Percentiles rank a stretch among this genome's conserved stretches.
phyloP scores from a whole-genome alignment of 2,329 filamentous ascomycete genomes.

The Botrytis squamosa region DNA sequence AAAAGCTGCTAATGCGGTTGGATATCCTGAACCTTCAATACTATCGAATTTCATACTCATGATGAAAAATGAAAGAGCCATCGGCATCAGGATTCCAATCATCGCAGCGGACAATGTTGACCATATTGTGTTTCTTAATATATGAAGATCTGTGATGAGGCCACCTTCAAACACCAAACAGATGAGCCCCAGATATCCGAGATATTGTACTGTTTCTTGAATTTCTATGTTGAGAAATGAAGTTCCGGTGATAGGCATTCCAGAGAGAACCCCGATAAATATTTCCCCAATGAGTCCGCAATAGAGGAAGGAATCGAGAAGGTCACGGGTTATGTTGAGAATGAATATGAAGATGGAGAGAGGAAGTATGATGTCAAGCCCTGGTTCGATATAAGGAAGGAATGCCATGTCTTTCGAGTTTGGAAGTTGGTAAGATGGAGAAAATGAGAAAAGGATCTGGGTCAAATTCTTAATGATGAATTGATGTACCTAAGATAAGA shows the following conservation, averaged over 20 bases:
- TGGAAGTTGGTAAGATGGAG: background rate
- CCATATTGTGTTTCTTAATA: conserved; percentile 14
- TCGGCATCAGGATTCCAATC: conserved; percentile 3
- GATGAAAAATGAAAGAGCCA: conserved; percentile 10
- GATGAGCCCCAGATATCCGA: conserved; percentile 17
- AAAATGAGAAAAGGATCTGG: background rate
- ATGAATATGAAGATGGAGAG: conserved; percentile 11
- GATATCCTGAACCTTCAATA: background rate
- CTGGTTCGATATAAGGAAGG: conserved; percentile 18
- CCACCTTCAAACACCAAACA: conserved; percentile 21
- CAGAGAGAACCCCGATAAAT: conserved; percentile 12
- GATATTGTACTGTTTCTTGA: conserved; percentile 17
- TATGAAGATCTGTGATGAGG: conserved; percentile 11
- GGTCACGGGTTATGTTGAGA: conserved; percentile 12
- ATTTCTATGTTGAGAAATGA: background rate
- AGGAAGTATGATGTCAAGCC: conserved; percentile 7
- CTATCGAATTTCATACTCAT: conserved; percentile 4
- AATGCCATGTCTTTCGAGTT: conserved; percentile 1
- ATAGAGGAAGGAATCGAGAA: conserved; percentile 17
- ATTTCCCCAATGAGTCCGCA: conserved; percentile 20
- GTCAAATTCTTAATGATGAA: background rate
- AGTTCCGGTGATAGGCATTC: conserved; percentile 14
- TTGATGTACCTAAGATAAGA: background rate
- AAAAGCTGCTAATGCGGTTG: conserved; percentile 17
- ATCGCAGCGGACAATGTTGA: conserved; percentile 1